Evolutionary conservation across 1,139 yeast species (phyloP), one percentile per base, ranked within the genome.

Genomic region (Blastobotrys serpentis): DNA sequence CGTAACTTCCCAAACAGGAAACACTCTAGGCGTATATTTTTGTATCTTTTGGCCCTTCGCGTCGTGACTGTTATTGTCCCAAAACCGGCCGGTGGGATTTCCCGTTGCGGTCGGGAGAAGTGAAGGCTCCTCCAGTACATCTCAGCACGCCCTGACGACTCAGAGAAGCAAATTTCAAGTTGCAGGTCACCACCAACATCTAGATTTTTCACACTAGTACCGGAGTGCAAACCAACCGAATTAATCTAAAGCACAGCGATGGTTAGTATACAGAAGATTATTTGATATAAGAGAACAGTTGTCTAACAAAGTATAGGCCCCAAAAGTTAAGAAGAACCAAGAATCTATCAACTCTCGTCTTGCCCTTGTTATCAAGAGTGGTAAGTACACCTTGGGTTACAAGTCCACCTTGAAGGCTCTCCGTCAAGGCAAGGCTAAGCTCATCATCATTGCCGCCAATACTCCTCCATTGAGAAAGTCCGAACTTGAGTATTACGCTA

Each of bases 381-480:
- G 99, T 83, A 92, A 92, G 81, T 92, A 88, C 83, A 86, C 97
- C 86, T 85, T 92, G 70, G 99, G 99, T 74, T 94, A 89, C 96
- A 92, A 92, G 83, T 88, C 97, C 66, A 94, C 95, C 76, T 86
- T 92, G 77, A 92, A 94, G 87, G 79, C 98, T 68, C 83, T 92
- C 77, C 90, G 99, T 83, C 88, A 87, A 75, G 97, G 96, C 74
- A 92, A 90, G 85, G 96, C 98, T 69, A 92, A 94, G 87, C 85
- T 92, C 77, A 82, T 92, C 73, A 85, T 92, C 81, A 84, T 92
- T 72, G 96, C 99, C 69, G 95, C 96, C 75, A 92, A 92, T 95
- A 90, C 98, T 72, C 98, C 98, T 79, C 96, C 92, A 71, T 87
- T 92, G 77, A 90, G 98, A 85, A 92, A 92, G 83, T 89, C 98